Evolutionary conservation across 306 rosid genomes (phyloP), one percentile per base, ranked within the genome.

Genomic region (Astragalus glycyphyllos): DNA sequence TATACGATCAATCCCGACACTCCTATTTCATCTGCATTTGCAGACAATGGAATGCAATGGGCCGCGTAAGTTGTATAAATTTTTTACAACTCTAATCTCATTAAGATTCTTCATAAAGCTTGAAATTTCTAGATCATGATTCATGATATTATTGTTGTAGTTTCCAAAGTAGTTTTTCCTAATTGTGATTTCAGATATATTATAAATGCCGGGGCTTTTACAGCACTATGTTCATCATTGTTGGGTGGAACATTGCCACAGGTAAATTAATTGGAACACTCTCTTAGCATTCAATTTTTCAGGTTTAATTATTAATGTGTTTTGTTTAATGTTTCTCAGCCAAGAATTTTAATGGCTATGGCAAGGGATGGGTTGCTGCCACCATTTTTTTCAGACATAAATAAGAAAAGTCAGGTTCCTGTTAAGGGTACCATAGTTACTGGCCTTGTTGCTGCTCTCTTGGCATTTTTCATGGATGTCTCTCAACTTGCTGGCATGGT

Each of bases 401-500:
- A 46, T 56, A 65, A 65, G 76, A 13, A 3, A 29, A 82, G 53
- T 29, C 83, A 74, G 11, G 81, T 82, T 82, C 86, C 83, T 45
- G 73, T 82, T n/a, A 82, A 82, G 68, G 32, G 86, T 73, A 82
- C 83, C 32, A 29, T 92, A 69, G 85, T 66, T 65, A 88, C 94
- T 80, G 98, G 97, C 69, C 23, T 90, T 81, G 78, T 74, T 67
- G 84, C 94, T 66, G 90, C 96, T 65, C 31, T 15, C 71, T 77
- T 93, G 84, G 91, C 97, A 49, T 87, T 87, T 81, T 69, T 78
- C 48, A 87, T 90, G 98, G 98, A 93, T 68, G 97, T 93, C 74
- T 85, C 93, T 20, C 79, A 84, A 76, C 72, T 93, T 38, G 97
- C 97, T 4, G 98, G 97, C 56, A 90, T 90, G 97, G 98, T 93